These are phyloP conservation scores for Phlyctochytrium arcticum DNA, from an alignment of 192 early-diverging fungal species.

Conservation along the genomic window DNA sequence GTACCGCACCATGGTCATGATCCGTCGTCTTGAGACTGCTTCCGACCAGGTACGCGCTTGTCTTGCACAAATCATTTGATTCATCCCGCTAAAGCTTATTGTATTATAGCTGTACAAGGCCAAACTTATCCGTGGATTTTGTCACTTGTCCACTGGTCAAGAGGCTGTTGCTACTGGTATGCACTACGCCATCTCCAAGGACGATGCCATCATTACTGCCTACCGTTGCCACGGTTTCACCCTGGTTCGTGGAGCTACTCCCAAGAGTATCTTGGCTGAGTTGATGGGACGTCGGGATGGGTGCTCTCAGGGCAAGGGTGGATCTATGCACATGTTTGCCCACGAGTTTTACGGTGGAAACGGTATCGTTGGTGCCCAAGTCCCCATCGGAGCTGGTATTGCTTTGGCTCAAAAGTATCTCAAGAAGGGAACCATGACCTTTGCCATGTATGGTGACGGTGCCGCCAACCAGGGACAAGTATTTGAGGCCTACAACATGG, in stretches of 20 bases:
- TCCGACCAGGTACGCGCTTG: constrained; percentile 61
- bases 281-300: constrained; percentile 72
- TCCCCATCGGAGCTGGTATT: constrained; percentile 55
- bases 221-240: constrained; percentile 99
- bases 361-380: constrained; percentile 97
- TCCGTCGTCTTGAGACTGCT: constrained; percentile 90
- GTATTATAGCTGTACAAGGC: constrained; percentile 81
- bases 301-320: constrained; percentile 92
- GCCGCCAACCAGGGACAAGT: constrained; percentile 98
- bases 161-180: constrained; percentile 93
- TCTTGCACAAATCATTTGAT: neutral
- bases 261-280: constrained; percentile 46
- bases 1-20: constrained; percentile 84
- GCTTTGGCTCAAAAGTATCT: constrained; percentile 94
- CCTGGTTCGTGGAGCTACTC: constrained; percentile 68
- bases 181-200: constrained; percentile 78
- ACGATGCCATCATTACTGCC: constrained; percentile 95
- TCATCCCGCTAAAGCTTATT: too few relatives aligned
- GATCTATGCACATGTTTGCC: constrained; percentile 99
- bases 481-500: constrained; percentile 99
- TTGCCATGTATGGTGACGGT: constrained; percentile 95
- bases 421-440: constrained; percentile 70
- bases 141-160: constrained; percentile 97
- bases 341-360: constrained; percentile 96
- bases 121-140: constrained; percentile 97